A percentile compares a stretch with the other conserved stretches of the same genome.
Conservation (phyloP, 164 flowering plant species). For the Kingdonia uniflora region DNA sequence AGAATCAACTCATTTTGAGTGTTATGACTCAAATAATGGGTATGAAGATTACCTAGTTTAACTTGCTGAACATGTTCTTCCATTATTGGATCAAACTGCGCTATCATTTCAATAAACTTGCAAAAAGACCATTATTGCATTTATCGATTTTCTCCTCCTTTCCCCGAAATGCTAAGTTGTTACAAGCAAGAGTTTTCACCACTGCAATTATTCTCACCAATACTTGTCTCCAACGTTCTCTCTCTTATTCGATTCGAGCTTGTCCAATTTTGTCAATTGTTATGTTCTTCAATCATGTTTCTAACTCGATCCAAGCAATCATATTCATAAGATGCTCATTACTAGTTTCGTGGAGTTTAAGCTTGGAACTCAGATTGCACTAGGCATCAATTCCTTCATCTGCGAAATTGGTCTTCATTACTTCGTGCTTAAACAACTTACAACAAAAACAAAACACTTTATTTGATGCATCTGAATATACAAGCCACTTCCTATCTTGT, state of each 20-base stretch:
- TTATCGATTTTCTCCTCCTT: not conserved
- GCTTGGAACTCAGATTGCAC: not conserved
- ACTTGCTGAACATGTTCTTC: not conserved
- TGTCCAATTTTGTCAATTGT: not conserved
- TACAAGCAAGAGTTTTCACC: slow-evolving; percentile 1
- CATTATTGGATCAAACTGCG: slow-evolving; percentile 2
- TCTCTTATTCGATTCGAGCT: not conserved
- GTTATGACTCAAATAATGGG: slow-evolving; percentile 5
- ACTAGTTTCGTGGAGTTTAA: not conserved
- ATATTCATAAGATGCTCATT: not conserved
- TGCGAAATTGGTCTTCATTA: not conserved
- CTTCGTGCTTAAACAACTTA: not conserved
- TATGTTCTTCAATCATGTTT: not conserved
- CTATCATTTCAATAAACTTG: slow-evolving; percentile 2
- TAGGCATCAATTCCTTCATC: not conserved
- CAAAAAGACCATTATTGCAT: not conserved
- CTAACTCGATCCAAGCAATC: not conserved
- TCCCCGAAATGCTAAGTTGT: not conserved
- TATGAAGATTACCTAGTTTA: not conserved
- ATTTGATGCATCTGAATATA: not conserved
- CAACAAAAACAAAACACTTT: not conserved
- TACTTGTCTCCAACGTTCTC: not conserved
- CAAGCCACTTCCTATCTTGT: not conserved
- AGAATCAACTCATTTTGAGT: slow-evolving; percentile 3
- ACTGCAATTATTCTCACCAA: not conserved